A percentile compares a stretch with the other conserved stretches of the same genome.
phyloP scores from a whole-genome alignment of 164 flowering plant genomes.

The Dillenia turbinata region DNA sequence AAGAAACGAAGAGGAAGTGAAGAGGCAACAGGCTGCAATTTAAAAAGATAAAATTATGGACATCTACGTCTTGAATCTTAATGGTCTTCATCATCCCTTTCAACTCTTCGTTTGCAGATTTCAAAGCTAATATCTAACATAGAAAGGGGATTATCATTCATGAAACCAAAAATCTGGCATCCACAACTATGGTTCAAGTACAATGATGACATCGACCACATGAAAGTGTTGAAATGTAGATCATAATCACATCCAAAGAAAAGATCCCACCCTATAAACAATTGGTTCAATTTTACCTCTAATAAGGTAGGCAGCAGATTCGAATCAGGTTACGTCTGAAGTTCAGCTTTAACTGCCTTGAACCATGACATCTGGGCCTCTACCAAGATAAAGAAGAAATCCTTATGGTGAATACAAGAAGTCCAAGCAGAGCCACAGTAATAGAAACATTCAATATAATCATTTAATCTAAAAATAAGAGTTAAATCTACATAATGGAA shows the following conservation, averaged over 20 bases:
- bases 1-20: not conserved
- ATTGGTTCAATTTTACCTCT: constrained; percentile 33
- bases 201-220: no score
- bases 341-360: constrained; percentile 31
- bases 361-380: constrained; percentile 29
- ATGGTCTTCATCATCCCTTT: constrained; percentile 91
- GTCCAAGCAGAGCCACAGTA: no score
- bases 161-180: no score
- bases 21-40: not conserved
- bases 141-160: no score
- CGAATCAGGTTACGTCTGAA: constrained; percentile 29
- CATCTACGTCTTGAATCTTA: constrained; percentile 87
- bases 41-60: constrained; percentile 18
- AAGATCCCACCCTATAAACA: constrained; percentile 8
- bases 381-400: constrained; percentile 29
- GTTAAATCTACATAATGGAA: no score
- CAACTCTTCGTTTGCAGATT: constrained; percentile 80
- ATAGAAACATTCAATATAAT: no score
- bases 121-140: constrained; percentile 75
- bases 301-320: constrained; percentile 53
- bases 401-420: no score
- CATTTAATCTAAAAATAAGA: no score
- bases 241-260: no score
- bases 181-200: no score
- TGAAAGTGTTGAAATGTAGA: no score